Conservation (phyloP, 2,329 filamentous ascomycete genomes). For the Dendrostoma leiphaemia region DNA sequence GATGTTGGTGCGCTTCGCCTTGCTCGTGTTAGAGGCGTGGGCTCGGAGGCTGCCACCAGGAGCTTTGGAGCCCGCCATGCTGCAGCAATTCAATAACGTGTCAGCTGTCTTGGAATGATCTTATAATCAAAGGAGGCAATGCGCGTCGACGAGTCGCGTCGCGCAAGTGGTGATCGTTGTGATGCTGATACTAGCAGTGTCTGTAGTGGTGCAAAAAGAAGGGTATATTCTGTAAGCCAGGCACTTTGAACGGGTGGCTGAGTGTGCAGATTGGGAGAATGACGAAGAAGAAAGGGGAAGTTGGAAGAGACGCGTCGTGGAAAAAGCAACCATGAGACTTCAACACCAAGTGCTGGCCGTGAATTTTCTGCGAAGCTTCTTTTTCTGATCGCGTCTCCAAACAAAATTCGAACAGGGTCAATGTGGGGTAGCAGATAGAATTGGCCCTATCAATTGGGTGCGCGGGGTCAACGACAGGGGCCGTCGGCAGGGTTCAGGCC, state of each 20-base stretch:
- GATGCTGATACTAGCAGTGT: background rate
- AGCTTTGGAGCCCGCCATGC: conserved; percentile 14
- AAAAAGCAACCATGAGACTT: background rate
- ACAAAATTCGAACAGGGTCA: conserved; percentile 14
- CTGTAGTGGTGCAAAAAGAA: background rate
- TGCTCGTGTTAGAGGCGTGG: conserved; percentile 18
- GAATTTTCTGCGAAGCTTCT: conserved; percentile 18
- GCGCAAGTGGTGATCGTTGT: background rate
- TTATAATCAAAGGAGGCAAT: background rate
- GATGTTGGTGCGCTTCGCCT: background rate
- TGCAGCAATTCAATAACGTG: background rate
- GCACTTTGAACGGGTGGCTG: background rate
- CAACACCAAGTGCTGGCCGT: background rate
- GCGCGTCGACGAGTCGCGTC: background rate
- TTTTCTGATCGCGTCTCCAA: conserved; percentile 17
- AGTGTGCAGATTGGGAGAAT: background rate
- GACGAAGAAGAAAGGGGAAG: background rate
- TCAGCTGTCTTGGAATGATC: background rate
- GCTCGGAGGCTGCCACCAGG: conserved; percentile 14
- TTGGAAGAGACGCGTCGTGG: background rate
- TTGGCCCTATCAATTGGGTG: conserved; percentile 22
- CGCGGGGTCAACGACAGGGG: conserved; percentile 10
- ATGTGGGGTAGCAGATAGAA: conserved; percentile 14
- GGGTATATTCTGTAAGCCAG: too few species aligned
- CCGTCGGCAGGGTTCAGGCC: background rate